Percentiles rank a stretch among this genome's conserved stretches.
phyloP scores from a whole-genome alignment of 2,329 filamentous ascomycete species.

The Colletotrichum sublineola region DNA sequence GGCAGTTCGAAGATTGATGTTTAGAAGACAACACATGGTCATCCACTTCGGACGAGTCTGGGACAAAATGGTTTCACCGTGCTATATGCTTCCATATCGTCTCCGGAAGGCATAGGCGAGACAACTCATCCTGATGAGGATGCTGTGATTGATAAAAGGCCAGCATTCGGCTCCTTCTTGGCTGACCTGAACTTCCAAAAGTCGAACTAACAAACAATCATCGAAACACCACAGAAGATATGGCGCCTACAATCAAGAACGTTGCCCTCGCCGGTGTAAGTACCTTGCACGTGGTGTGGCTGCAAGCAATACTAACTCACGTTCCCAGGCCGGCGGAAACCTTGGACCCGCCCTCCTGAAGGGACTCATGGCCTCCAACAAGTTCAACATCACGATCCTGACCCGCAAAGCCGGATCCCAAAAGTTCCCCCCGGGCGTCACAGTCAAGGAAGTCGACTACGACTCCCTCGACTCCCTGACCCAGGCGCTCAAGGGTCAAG shows the following conservation, averaged over 20 bases:
- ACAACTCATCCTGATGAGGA: constrained; percentile 3
- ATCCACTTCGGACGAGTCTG: constrained; percentile 26
- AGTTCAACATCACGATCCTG: constrained; percentile 66
- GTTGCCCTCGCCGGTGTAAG: constrained; percentile 54
- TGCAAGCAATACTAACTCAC: neutral
- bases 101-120: neutral
- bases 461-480: constrained; percentile 62
- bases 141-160: constrained; percentile 14
- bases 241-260: constrained; percentile 50
- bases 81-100: constrained; percentile 7
- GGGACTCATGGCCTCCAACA: constrained; percentile 48
- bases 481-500: constrained; percentile 66
- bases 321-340: constrained; percentile 48
- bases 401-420: constrained; percentile 60
- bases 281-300: neutral
- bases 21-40: too few species aligned
- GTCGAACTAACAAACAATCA: neutral
- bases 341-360: constrained; percentile 52
- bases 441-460: constrained; percentile 63
- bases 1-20: neutral
- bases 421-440: constrained; percentile 52
- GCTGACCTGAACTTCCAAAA: neutral
- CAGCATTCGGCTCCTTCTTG: neutral
- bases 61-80: constrained; percentile 32
- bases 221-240: constrained; percentile 6